Evolutionary conservation across 805 yeast genomes (phyloP), one percentile per base, ranked within the genome.

Genomic region (Monosporozyma solicola): DNA sequence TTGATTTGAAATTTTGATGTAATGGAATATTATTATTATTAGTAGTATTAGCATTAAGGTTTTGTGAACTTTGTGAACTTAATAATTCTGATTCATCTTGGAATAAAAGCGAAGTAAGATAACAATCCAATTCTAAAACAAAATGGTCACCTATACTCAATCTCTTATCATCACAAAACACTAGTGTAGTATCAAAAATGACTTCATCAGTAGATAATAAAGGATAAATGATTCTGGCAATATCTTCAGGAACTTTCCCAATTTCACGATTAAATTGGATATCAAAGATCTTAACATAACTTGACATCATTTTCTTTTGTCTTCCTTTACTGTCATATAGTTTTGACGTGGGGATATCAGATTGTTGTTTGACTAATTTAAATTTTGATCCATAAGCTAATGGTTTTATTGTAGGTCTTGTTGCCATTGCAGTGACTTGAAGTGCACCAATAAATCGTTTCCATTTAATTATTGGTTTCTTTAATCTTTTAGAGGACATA

Each of bases 141-240:
- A 91, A 84, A 1, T 84, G 74, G 61, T 89, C 95, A 3, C 97
- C 98, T 1, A 83, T 78, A 9, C 85, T 74, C 35, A 90, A 64
- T 32, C 82, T 65, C 41, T 56, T 63, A 10, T 73, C 71, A 20
- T 83, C 85, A 44, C 83, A 80, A 61, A 76, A 80, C 7, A 85
- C 74, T 37, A 87, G 74, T 0, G 80, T 74, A 1, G 80, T 80
- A 41, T 78, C 77, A 58, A 87, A 82, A 32, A 46, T 43, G 3
- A 24, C 29, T 3, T 81, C 72, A 7, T 74, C 72, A 9, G 78
- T 66, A 51, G 80, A 86, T 33, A 90, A 72, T 27, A 67, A 51
- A 0, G 95, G 89, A 3, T 83, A 77, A 9, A 91, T 63, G 10
- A 83, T 76, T 5, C 77, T 68, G 0, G 95, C 89, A 32, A 80